Percentiles rank a stretch among this genome's conserved stretches.
phyloP scores from a whole-genome alignment of 345 rosid species.

The Bruguiera sexangula region DNA sequence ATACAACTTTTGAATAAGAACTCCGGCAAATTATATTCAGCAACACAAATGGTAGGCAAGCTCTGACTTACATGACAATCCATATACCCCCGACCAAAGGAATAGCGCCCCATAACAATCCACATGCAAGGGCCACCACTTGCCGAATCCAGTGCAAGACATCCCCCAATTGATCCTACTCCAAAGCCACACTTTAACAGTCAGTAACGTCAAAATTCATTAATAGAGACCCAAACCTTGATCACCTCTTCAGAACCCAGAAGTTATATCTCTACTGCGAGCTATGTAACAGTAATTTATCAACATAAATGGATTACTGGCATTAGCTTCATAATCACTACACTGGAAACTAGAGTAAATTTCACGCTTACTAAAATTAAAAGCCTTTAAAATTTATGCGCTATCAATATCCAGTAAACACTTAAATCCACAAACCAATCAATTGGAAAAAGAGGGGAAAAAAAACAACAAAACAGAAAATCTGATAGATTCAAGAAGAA shows the following conservation, averaged over 20 bases:
- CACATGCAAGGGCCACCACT: conserved; percentile 67
- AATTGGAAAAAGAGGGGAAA: no score
- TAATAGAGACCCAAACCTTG: conserved; percentile 1
- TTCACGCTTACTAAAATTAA: no score
- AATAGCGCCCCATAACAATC: conserved; percentile 87
- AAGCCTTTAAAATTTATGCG: no score
- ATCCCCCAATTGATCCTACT: conserved; percentile 96
- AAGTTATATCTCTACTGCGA: not conserved
- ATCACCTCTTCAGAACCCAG: not conserved
- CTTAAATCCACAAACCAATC: not conserved
- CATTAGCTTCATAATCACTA: not conserved
- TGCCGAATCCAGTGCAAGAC: conserved; percentile 97
- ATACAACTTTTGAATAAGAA: not conserved
- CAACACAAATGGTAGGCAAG: not conserved
- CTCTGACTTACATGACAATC: conserved; percentile 66
- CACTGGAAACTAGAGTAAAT: not conserved
- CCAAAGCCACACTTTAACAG: conserved; percentile 10
- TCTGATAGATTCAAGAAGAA: not conserved
- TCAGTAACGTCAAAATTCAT: not conserved
- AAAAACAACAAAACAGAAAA: not conserved
- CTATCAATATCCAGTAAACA: not conserved
- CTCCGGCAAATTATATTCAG: not conserved
- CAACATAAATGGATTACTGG: not conserved
- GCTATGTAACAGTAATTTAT: not conserved
- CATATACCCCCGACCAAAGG: conserved; percentile 92